Base-by-base conservation (phyloP, 2,329 filamentous ascomycete species). In the Penicillium palitans region DNA sequence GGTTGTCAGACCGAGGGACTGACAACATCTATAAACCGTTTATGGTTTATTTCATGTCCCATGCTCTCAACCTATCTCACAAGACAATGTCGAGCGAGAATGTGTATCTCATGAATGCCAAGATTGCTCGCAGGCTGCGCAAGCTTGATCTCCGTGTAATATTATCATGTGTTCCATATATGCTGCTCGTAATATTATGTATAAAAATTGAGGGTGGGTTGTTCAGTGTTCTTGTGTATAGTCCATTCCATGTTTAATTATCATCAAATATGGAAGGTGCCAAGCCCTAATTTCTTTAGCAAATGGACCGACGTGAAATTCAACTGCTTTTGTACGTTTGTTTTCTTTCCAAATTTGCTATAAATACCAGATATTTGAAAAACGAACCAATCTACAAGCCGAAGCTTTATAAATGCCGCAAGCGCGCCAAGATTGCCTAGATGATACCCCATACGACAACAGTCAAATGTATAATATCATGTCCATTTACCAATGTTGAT, bases 401-500 rank as follows among this genome's bases (percentile, higher is more conserved):
- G n/a, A 39, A 39, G 35, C 7, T 39, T 39, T n/a, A n/a, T 39
- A 4, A n/a, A 39, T 39, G 35, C 35, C 8, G 8, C 7, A 39
- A 10, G 37, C 17, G 37, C 1, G 17, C 37, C 37, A 39, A 39
- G 8, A 39, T 19, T 39, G 35, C 3, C 37, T 9, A 10, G 17
- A 25, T 44, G 21, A 42, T 6, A 31, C 2, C 27, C 6, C 8
- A 24, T 15, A 6, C 12, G 9, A 25, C 19, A n/a, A 21, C 12
- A 33, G 4, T 35, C 29, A 55, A 19, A n/a, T 54, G 13, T 29
- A 24, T 54, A 27, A 17, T 29, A 27, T 31, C n/a, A 41, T 52
- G 33, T 25, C 39, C 44, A 60, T 55, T 41, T 44, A 45, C 44
- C 15, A 41, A 25, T 37, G 44, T 50, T n/a, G 50, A 61, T 44